Percentiles rank a stretch among this genome's conserved stretches.
Evolutionary conservation across 2,329 filamentous ascomycete species (phyloP).

Genomic region (Alternaria panax): DNA sequence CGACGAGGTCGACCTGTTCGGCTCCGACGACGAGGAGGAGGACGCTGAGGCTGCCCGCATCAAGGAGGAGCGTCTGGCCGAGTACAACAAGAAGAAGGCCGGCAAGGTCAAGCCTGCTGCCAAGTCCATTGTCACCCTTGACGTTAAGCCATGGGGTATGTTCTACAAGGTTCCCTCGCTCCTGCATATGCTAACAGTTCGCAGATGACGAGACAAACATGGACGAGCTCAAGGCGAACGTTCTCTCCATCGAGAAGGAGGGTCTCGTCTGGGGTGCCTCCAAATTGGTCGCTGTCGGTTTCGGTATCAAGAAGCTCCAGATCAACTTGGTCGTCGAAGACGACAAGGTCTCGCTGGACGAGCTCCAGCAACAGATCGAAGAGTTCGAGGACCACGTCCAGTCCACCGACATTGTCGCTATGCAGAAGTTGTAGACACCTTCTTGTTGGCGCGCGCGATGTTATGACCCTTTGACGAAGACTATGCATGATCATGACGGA

Average conservation of each 20-base stretch:
- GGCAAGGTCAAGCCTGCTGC: conserved; percentile 88
- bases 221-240: conserved; percentile 77
- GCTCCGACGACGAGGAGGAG: conserved; percentile 78
- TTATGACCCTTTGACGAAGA: conserved; percentile 25
- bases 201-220: conserved; percentile 93
- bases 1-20: conserved; percentile 92
- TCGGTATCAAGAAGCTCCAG: conserved; percentile 99
- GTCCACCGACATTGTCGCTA: conserved; percentile 83
- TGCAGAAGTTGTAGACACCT: conserved; percentile 52
- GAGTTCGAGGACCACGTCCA: conserved; percentile 95
- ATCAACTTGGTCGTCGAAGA: conserved; percentile 98
- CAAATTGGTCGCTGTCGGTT: conserved; percentile 88
- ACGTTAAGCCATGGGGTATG: conserved; percentile 99
- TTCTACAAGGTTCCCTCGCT: conserved; percentile 25
- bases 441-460: conserved; percentile 7
- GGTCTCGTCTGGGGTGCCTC: conserved; percentile 96
- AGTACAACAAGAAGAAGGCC: conserved; percentile 97
- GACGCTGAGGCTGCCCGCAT: conserved; percentile 78
- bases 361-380: conserved; percentile 86
- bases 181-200: conserved; percentile 28
- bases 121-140: conserved; percentile 94
- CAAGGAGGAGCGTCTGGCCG: conserved; percentile 87
- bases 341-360: conserved; percentile 87
- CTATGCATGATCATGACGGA: conserved; percentile 33
- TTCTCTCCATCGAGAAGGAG: conserved; percentile 86